Evolutionary conservation across 1,139 yeast genomes (phyloP).

Genomic region (Waltiozyma sp.): DNA sequence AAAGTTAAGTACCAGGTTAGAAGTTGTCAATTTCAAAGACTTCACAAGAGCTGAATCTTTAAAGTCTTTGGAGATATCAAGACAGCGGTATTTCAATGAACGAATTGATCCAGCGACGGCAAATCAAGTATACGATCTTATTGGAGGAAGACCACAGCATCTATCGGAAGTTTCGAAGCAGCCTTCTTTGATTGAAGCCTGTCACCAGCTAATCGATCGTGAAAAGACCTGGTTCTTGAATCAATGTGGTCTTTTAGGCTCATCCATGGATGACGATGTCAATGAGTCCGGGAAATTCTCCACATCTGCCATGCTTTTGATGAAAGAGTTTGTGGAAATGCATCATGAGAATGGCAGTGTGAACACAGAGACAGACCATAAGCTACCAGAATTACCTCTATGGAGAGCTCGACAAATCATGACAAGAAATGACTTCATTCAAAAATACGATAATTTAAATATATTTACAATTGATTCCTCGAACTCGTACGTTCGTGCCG

Average conservation of each 20-base stretch:
- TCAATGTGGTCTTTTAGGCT: constrained; percentile 70
- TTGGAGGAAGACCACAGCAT: constrained; percentile 84
- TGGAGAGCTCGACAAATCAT: constrained; percentile 81
- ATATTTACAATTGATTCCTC: constrained; percentile 73
- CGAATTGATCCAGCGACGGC: constrained; percentile 30
- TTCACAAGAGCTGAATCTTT: constrained; percentile 46
- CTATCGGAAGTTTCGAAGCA: constrained; percentile 65
- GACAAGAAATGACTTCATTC: constrained; percentile 79
- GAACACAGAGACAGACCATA: constrained; percentile 30
- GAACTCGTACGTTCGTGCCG: constrained; percentile 65
- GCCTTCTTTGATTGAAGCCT: constrained; percentile 47
- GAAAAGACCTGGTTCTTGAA: constrained; percentile 82
- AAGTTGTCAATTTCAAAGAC: constrained; percentile 62
- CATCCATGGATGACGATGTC: constrained; percentile 80
- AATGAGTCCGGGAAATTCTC: constrained; percentile 79
- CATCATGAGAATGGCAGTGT: constrained; percentile 27
- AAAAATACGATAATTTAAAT: constrained; percentile 61
- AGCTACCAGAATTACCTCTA: constrained; percentile 61
- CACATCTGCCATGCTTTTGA: constrained; percentile 64
- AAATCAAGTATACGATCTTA: constrained; percentile 49
- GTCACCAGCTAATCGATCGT: constrained; percentile 61
- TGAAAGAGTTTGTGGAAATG: constrained; percentile 63
- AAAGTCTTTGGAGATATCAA: constrained; percentile 42
- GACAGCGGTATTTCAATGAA: constrained; percentile 38
- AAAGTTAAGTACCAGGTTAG: constrained; percentile 62